Evolutionary conservation across 805 yeast genomes (phyloP).

Genomic region (Cephaloascus albidus): DNA sequence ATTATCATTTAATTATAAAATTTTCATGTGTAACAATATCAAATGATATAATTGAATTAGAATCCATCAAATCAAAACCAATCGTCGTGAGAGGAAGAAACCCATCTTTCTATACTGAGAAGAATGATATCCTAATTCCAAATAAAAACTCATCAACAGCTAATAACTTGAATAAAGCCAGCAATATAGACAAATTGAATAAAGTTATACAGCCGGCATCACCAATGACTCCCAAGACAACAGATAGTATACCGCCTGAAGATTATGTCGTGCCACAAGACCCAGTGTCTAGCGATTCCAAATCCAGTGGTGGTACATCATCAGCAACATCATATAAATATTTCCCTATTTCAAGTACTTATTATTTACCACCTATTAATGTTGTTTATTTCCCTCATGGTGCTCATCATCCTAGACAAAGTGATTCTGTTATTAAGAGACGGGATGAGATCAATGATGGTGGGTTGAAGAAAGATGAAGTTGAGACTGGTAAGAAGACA

Average conservation of each 20-base stretch:
- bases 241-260: background rate
- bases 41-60: background rate
- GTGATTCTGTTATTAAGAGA: slow-evolving; percentile 5
- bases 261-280: background rate
- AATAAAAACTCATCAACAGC: background rate
- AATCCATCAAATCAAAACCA: slow-evolving; percentile 10
- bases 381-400: slow-evolving; percentile 41
- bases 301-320: background rate
- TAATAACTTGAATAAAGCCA: no score
- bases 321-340: slow-evolving; percentile 20
- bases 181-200: no score
- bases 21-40: background rate
- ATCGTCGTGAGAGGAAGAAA: slow-evolving; percentile 35
- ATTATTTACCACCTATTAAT: slow-evolving; percentile 38
- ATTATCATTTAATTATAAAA: slow-evolving; percentile 23
- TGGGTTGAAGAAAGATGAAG: no score
- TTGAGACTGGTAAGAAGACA: background rate
- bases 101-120: slow-evolving; percentile 31
- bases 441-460: background rate
- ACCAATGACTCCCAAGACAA: no score
- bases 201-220: no score
- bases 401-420: slow-evolving; percentile 22
- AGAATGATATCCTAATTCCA: slow-evolving; percentile 24
- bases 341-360: slow-evolving; percentile 36
- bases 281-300: background rate